Percentiles rank a stretch among this genome's conserved stretches.
These are phyloP conservation scores for Musa acuminata DNA, from an alignment of 176 grass and related monocot species.

Conservation along the genomic window DNA sequence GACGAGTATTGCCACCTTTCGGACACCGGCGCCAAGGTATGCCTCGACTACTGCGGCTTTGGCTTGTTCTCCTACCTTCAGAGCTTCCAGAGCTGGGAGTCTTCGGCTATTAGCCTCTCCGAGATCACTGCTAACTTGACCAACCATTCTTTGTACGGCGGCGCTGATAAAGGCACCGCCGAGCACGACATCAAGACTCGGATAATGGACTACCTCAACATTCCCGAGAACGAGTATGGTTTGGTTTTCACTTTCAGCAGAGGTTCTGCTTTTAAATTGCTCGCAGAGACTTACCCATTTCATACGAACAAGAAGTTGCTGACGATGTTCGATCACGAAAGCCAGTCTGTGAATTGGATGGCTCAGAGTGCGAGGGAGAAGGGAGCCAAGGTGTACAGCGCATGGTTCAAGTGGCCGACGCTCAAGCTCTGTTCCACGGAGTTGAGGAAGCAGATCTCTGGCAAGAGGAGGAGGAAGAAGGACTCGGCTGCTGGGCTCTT, in stretches of 20 bases:
- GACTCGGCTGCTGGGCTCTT: slow-evolving; percentile 72
- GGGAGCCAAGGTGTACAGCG: slow-evolving; percentile 74
- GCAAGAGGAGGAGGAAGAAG: slow-evolving; percentile 84
- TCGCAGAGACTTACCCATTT: slow-evolving; percentile 92
- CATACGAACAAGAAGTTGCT: slow-evolving; percentile 79
- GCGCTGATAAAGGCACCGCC: slow-evolving; percentile 61
- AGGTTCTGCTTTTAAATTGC: slow-evolving; percentile 84
- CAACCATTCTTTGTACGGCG: slow-evolving; percentile 87
- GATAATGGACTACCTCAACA: slow-evolving; percentile 99
- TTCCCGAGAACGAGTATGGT: slow-evolving; percentile 86
- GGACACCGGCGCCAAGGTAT: slow-evolving; percentile 55
- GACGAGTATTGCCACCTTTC: slow-evolving; percentile 80
- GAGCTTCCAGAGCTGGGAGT: slow-evolving; percentile 58
- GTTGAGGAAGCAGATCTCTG: slow-evolving; percentile 67
- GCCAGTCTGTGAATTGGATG: slow-evolving; percentile 95
- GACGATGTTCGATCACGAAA: slow-evolving; percentile 98
- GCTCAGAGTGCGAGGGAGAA: slow-evolving; percentile 69
- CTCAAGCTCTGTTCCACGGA: slow-evolving; percentile 81
- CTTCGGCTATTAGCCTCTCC: slow-evolving; percentile 63
- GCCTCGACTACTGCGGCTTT: slow-evolving; percentile 98
- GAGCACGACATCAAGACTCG: slow-evolving; percentile 70
- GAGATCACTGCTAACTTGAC: slow-evolving; percentile 91
- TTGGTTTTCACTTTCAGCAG: slow-evolving; percentile 91
- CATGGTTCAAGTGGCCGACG: slow-evolving; percentile 85
- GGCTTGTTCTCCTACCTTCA: slow-evolving; percentile 93